Base-by-base conservation (phyloP, 129 eudicot genomes). In the Saposhnikovia divaricata region DNA sequence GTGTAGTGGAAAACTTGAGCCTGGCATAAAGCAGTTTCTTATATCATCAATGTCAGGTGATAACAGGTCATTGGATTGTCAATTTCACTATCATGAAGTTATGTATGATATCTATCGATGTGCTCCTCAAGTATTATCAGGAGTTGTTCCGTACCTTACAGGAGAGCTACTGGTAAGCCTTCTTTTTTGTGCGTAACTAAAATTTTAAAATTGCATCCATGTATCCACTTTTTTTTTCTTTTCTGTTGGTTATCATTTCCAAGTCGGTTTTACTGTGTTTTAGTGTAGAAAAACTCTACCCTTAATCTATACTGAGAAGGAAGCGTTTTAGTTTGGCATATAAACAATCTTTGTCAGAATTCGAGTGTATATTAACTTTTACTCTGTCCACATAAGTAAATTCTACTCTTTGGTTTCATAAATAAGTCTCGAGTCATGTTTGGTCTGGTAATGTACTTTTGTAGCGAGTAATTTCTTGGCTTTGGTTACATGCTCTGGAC, bases 91-190 rank as follows among this genome's bases (percentile, higher is more conserved):
- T 85, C 94, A 92, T 81, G 94, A 87, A 79, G 93, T 89, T 65
- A 87, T 95, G 43, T 92, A 89, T 80, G 90, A 92, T 81, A 84
- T 95, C 31, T 95, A 92, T 78, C 79, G 87, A 19, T 95, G 97
- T 89, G 93, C 97, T 81, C 97, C 99, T 69, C 90, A 89, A 31
- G 86, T 86, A 73, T 85, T 95, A 80, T 87, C 89, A 43, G 89
- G 90, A 84, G 83, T 95, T 76, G 90, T 95, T 77, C 92, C 97
- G 11, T 79, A 85, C 83, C 86, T 95, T 51, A 90, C 92, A 43
- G 95, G 86, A 86, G 99, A 95, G 84, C 90, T 95, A 79, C 85
- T 84, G 97, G 99, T 95, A 95, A 78, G 59, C 69, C 74, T 81
- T 71, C 45, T 34, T 78, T 38, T 78, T 43, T 80, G 44, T 11